Base-by-base conservation (phyloP, 78 protist species). In the Dictyostelium capitatum region DNA sequence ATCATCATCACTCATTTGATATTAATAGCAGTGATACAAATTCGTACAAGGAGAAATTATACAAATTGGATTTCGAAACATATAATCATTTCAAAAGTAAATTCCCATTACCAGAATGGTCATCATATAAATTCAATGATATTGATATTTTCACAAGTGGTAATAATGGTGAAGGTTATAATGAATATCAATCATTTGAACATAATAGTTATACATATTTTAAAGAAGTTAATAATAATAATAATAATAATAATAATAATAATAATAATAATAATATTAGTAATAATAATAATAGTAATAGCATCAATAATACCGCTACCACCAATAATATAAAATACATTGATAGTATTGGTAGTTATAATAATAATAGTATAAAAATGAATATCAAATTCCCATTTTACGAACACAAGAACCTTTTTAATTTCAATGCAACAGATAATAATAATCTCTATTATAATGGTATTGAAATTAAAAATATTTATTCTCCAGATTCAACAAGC, bases 71-170 rank as follows among this genome's bases (percentile, higher is more conserved):
- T 48, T 77, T 48, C n/a, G 72, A 62, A 32, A 1, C 50, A 7
- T 87, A 77, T 62, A 32, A 87, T 32, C 6, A 6, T 8, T 87
- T 56, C 47, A 87, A 87, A 54, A 46, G 67, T 6, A 7, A 46
- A 30, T 87, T 77, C 62, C 20, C 41, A 15, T 8, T 77, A 32
- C 77, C 82, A 5, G 72, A 77, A 8, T 87, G 59, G 67, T 6
- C 79, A n/a, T 48, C 46, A 30, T 78, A 78, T 78, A 46, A 78
- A 78, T 53, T 87, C 6, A 28, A 74, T 11, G 84, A 87, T 28
- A 64, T 87, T 5, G 92, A 87, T 82, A 17, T 82, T 67, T 78
- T 43, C 56, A 28, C 73, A 30, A 65, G 73, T 65, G 73, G 65
- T 28, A 69, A 64, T 25, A 30, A 64, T 25, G 28, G 43, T 2